phyloP scores from a whole-genome alignment of 495 filamentous ascomycete genomes.

The Penicillium samsonianum region DNA sequence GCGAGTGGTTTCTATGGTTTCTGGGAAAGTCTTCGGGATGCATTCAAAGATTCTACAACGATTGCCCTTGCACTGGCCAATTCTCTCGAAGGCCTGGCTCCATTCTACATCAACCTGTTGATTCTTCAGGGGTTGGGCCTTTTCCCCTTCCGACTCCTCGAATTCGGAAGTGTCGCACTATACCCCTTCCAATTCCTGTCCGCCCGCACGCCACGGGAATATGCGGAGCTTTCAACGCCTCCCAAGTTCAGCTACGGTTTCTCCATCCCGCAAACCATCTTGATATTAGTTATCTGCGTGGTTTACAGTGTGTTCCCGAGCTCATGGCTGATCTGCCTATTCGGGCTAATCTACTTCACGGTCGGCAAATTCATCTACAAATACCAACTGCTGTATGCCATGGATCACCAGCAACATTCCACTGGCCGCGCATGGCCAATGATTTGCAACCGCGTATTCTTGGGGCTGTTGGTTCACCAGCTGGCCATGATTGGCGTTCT shows the following conservation, averaged over 20 bases:
- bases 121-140: constrained; percentile 89
- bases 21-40: constrained; percentile 67
- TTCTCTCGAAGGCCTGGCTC: constrained; percentile 69
- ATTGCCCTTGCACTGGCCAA: constrained; percentile 75
- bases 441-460: constrained; percentile 84
- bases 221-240: constrained; percentile 78
- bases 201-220: constrained; percentile 90
- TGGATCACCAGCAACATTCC: constrained; percentile 96
- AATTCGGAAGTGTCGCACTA: constrained; percentile 81
- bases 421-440: constrained; percentile 94
- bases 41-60: constrained; percentile 72
- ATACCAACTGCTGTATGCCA: constrained; percentile 95
- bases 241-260: constrained; percentile 94
- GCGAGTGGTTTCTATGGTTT: constrained; percentile 69
- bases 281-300: constrained; percentile 90
- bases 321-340: constrained; percentile 77
- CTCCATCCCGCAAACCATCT: constrained; percentile 86
- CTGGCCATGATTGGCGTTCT: constrained; percentile 87
- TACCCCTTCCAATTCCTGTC: constrained; percentile 78
- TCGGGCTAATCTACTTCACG: constrained; percentile 84
- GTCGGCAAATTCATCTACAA: constrained; percentile 95
- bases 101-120: constrained; percentile 94
- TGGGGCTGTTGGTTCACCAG: constrained; percentile 86
- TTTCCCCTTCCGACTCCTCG: constrained; percentile 87
- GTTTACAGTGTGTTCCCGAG: constrained; percentile 88